Base-by-base conservation (phyloP, 1,284 basidiomycete species). In the Coniferiporia weirii region DNA sequence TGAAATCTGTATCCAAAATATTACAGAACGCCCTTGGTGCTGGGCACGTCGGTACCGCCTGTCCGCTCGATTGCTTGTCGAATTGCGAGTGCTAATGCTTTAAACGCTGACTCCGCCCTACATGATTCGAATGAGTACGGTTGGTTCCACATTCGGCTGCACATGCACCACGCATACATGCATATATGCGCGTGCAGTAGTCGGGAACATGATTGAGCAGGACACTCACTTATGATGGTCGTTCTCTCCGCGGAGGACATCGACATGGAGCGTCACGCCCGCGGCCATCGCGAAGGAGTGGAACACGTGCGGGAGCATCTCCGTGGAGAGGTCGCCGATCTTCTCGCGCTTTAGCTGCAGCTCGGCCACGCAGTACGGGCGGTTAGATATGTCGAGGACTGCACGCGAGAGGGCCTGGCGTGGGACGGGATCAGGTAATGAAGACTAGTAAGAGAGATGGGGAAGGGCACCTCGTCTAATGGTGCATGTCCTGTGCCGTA, bases 401-500 rank as follows among this genome's bases (percentile, higher is more conserved):
- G 93, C 95, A 65, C 97, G 81, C 2, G 94, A 91, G 51, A 99
- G 83, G 0, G 95, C 91, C 94, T 96, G 22, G 34, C 36, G 35
- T 4, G 20, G 10, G 19, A 4, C 17, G 9, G n/a, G 9, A 47
- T 20, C n/a, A 47, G 17, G 46, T 43, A 10, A 2, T 10, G 61
- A 47, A n/a, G 61, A 45, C 47, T 35, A 48, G 34, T 38, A 32
- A 54, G 47, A 20, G 46, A 40, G 22, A 22, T 34, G 4, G 27
- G 52, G 4, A 51, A 32, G 56, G 6, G 64, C 64, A 93, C 94
- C 82, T 99, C 97, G 69, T 99, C 97, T 17, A 99, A 81, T 0
- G 97, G 97, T 5, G 97, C 97, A 71, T 95, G 96, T 4, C 94
- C 97, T 32, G 91, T 97, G 13, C 97, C 97, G 71, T 98, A 99